Evolutionary conservation across 1,284 basidiomycete genomes (phyloP).

Genomic region (Ustilago shanxiensis): DNA sequence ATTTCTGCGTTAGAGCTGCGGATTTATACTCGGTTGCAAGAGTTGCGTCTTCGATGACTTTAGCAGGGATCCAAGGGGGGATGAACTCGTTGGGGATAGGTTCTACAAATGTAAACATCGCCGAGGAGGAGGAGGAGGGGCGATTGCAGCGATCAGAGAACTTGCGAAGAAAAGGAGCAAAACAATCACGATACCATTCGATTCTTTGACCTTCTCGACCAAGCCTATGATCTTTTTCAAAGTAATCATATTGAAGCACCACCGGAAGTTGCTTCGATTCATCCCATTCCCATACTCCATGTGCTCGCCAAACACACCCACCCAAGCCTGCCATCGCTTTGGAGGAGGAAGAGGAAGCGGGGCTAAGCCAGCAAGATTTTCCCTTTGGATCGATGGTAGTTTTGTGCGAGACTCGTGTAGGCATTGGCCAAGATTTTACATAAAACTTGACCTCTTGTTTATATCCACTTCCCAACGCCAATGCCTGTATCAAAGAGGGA

Average conservation of each 20-base stretch:
- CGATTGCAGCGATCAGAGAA: conserved; percentile 49
- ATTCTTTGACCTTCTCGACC: conserved; percentile 47
- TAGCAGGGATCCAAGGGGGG: conserved; percentile 59
- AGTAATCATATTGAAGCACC: conserved; percentile 87
- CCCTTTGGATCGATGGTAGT: conserved; percentile 59
- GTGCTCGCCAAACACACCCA: conserved; percentile 85
- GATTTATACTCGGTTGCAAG: conserved; percentile 23
- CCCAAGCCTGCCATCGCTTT: background rate
- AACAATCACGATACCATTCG: conserved; percentile 69
- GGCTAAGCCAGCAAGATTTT: conserved; percentile 45
- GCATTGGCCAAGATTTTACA: conserved; percentile 67
- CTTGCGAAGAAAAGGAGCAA: conserved; percentile 58
- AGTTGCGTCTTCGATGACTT: conserved; percentile 19
- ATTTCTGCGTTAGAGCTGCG: conserved; percentile 42
- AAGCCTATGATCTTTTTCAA: conserved; percentile 73
- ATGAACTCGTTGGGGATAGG: conserved; percentile 69
- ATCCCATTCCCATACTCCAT: conserved; percentile 95
- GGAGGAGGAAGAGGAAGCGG: conserved; percentile 55
- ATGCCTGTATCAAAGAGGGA: conserved; percentile 67
- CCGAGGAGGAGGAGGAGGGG: background rate
- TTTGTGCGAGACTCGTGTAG: conserved; percentile 59
- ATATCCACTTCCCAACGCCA: conserved; percentile 60
- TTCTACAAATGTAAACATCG: conserved; percentile 54
- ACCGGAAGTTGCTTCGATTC: conserved; percentile 78
- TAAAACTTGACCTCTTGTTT: conserved; percentile 74